Evolutionary conservation across 2,329 filamentous ascomycete species (phyloP).

Genomic region (Arthrinium phaeospermum): DNA sequence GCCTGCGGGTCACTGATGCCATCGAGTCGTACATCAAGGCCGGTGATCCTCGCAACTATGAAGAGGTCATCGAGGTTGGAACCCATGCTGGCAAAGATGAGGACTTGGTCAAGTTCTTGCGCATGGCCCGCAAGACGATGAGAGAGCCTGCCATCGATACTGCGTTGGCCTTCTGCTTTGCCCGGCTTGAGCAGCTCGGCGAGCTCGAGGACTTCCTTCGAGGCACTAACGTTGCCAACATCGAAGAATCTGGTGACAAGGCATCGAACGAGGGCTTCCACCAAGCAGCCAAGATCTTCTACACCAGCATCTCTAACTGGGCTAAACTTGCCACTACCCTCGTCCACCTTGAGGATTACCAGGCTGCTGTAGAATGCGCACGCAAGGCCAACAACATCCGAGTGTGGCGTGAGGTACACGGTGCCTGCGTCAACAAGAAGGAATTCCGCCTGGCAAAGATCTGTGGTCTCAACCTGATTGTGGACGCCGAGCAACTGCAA

Average conservation of each 20-base stretch:
- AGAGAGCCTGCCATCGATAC: constrained; percentile 95
- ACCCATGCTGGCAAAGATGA: constrained; percentile 97
- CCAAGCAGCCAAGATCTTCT: constrained; percentile 99
- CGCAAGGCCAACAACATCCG: constrained; percentile 99
- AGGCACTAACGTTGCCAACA: constrained; percentile 90
- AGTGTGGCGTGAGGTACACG: constrained; percentile 98
- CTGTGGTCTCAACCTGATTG: constrained; percentile 96
- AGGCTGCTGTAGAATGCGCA: constrained; percentile 95
- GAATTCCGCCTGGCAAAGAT: constrained; percentile 99
- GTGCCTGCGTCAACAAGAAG: constrained; percentile 95
- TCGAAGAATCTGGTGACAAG: constrained; percentile 97
- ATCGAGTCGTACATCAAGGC: constrained; percentile 98
- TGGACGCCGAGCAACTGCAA: constrained; percentile 94
- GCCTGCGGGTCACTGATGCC: constrained; percentile 87
- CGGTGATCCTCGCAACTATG: constrained; percentile 88
- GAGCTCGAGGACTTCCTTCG: constrained; percentile 97
- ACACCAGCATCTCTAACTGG: constrained; percentile 98
- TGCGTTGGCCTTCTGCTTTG: constrained; percentile 90
- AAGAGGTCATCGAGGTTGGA: constrained; percentile 94
- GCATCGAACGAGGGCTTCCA: constrained; percentile 93
- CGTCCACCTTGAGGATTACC: constrained; percentile 96
- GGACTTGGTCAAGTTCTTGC: constrained; percentile 93
- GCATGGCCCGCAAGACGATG: constrained; percentile 96
- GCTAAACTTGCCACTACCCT: constrained; percentile 97
- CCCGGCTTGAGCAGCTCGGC: constrained; percentile 85